Conservation (phyloP, 805 yeast genomes). For the Barnettozyma sp. region DNA sequence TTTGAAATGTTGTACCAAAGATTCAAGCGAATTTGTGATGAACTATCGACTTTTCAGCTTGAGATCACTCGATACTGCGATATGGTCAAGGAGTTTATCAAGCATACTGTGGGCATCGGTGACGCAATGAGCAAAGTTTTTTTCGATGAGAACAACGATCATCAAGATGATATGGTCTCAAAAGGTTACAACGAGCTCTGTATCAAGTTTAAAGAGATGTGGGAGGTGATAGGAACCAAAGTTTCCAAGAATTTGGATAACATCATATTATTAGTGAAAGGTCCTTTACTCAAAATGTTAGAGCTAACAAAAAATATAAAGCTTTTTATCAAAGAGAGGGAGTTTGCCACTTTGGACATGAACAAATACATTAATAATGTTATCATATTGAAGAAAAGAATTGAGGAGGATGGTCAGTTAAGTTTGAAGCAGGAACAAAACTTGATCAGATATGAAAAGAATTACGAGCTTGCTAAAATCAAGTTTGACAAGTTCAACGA, state of each 20-base stretch:
- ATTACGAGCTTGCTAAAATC: constrained; percentile 26
- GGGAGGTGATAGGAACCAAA: constrained; percentile 5
- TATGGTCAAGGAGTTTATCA: constrained; percentile 7
- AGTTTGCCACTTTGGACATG: constrained; percentile 32
- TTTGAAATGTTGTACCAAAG: constrained; percentile 6
- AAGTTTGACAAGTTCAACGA: constrained; percentile 34
- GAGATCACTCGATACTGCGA: constrained; percentile 10
- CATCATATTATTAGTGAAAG: constrained; percentile 22
- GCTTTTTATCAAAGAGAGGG: constrained; percentile 26
- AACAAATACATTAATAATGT: constrained; percentile 29
- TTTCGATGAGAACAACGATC: constrained; percentile 6
- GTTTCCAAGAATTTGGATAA: constrained; percentile 21
- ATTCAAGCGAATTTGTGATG: constrained; percentile 6
- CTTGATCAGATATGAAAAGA: constrained; percentile 27
- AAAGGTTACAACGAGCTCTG: constrained; percentile 9
- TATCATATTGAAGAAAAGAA: constrained; percentile 21
- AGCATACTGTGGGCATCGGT: constrained; percentile 5
- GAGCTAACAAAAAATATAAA: constrained; percentile 23
- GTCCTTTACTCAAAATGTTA: constrained; percentile 15
- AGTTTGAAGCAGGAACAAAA: constrained; percentile 34
- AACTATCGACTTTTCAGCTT: constrained; percentile 11
- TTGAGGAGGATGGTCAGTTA: constrained; percentile 17
- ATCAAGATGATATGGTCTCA: constrained; percentile 1
- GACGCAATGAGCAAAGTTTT: constrained; percentile 10
- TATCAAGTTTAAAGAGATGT: constrained; percentile 10